Evolutionary conservation across 768 basidiomycete species (phyloP), one percentile per base, ranked within the genome.

Genomic region (Nidularia pulvinata): DNA sequence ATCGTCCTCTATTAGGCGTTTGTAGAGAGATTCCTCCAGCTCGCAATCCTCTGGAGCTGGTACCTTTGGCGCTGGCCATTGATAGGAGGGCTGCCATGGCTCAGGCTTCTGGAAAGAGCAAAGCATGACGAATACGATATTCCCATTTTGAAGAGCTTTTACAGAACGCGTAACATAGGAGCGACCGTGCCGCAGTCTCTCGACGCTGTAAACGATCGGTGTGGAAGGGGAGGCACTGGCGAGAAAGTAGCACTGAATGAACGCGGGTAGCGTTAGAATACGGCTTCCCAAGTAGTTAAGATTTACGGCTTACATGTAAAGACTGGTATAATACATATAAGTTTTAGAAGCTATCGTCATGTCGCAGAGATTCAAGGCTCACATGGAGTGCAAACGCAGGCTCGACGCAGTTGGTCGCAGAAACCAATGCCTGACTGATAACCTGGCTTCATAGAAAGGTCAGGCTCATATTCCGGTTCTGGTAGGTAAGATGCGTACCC

Each of bases 41-140:
- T 80, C 78, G 60, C 88, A 90, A 16, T 84, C 71, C 33, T 91
- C 88, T 0, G 89, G 85, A 4, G 78, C 62, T 7, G 81, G 81
- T 14, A 77, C 73, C 10, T 67, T 52, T 0, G 91, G 91, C 79
- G 89, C 85, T 3, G 81, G 69, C 80, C 82, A 86, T 54, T 89
- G 86, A 59, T 85, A 76, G 7, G 72, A 65, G 1, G 85, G 89
- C 62, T 91, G 90, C 80, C 83, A 84, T 7, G 83, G 82, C 62
- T 94, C 92, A 3, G 89, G 88, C 49, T 74, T 78, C 57, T 93
- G 90, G 76, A 92, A 94, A 4, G 91, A 93, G 66, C 89, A 93
- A 55, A 90, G 64, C 70, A 93, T 75, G 42, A 88, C 77, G 65
- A 81, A 80, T 49, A 80, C 71, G 39, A 71, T 69, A 16, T 63